Evolutionary conservation across 2,329 filamentous ascomycete species (phyloP).

Genomic region (Tolypocladium inflatum): DNA sequence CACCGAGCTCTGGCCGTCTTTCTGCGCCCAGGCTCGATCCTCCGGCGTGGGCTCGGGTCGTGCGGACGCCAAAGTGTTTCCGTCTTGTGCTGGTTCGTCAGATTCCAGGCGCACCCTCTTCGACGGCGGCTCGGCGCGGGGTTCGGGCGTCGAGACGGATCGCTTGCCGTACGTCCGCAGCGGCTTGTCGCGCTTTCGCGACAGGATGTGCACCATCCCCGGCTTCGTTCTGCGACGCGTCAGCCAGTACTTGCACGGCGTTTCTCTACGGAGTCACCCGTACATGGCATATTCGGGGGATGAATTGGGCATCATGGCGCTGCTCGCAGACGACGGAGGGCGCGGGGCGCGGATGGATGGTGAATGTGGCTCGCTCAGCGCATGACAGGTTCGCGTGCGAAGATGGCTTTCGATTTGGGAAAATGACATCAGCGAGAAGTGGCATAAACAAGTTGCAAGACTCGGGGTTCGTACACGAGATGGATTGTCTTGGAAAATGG

Average conservation of each 20-base stretch:
- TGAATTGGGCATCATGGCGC: slow-evolving; percentile 6
- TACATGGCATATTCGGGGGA: slow-evolving; percentile 21
- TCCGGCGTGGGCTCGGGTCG: background rate
- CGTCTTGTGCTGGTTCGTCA: background rate
- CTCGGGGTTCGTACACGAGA: background rate
- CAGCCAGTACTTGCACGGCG: background rate
- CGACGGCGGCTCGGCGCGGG: slow-evolving; percentile 11
- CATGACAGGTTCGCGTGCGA: background rate
- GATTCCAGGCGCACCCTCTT: slow-evolving; percentile 15
- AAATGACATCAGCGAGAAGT: background rate
- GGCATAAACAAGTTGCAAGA: background rate
- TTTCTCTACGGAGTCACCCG: background rate
- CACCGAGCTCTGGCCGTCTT: background rate
- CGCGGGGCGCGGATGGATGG: background rate
- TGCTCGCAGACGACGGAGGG: background rate
- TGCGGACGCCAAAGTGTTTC: background rate
- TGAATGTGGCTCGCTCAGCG: background rate
- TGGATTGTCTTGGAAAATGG: background rate
- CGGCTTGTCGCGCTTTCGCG: slow-evolving; percentile 21
- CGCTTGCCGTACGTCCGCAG: slow-evolving; percentile 32
- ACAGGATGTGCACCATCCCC: slow-evolving; percentile 10
- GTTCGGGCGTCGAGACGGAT: slow-evolving; percentile 11
- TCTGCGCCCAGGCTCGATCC: background rate
- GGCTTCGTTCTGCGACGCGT: slow-evolving; percentile 20
- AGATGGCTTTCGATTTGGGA: background rate